phyloP scores from a whole-genome alignment of 2,329 filamentous ascomycete genomes.

The Polychaeton citri region DNA sequence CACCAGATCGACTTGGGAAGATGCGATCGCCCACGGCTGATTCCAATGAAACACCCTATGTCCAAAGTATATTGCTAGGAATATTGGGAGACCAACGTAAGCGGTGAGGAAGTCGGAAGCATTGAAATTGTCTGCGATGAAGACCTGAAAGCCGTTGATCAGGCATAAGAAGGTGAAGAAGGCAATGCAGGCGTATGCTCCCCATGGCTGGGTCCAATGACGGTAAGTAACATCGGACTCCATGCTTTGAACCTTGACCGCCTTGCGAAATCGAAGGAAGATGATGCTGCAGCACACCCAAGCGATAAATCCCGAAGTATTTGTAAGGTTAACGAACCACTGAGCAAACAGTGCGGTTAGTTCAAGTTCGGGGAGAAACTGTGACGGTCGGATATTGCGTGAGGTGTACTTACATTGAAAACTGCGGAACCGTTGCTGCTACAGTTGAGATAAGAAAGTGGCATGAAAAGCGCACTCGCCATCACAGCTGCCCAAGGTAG shows the following conservation, averaged over 20 bases:
- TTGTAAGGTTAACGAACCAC: conserved; percentile 24
- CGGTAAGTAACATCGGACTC: conserved; percentile 35
- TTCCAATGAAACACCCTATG: conserved; percentile 13
- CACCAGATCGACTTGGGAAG: neutral
- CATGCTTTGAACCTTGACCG: conserved; percentile 34
- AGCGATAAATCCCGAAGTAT: conserved; percentile 24
- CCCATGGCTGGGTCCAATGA: conserved; percentile 38
- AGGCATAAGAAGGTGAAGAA: conserved; percentile 38
- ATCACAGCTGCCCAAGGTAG: conserved; percentile 40
- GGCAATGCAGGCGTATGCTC: conserved; percentile 36
- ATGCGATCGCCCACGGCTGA: neutral
- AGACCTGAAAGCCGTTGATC: conserved; percentile 45
- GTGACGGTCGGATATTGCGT: no score
- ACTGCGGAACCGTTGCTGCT: conserved; percentile 17
- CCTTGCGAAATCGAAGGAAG: conserved; percentile 39
- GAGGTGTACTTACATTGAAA: neutral
- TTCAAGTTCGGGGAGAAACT: neutral
- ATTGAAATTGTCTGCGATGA: conserved; percentile 34
- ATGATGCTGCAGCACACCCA: conserved; percentile 31
- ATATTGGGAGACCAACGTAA: conserved; percentile 44
- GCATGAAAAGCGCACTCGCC: conserved; percentile 26
- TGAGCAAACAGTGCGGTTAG: neutral
- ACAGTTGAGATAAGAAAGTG: conserved; percentile 25
- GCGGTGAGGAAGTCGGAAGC: conserved; percentile 38
- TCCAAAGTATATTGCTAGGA: conserved; percentile 27